These are phyloP conservation scores for Litsea cubeba DNA, from an alignment of 164 flowering plant genomes.

Conservation along the genomic window DNA sequence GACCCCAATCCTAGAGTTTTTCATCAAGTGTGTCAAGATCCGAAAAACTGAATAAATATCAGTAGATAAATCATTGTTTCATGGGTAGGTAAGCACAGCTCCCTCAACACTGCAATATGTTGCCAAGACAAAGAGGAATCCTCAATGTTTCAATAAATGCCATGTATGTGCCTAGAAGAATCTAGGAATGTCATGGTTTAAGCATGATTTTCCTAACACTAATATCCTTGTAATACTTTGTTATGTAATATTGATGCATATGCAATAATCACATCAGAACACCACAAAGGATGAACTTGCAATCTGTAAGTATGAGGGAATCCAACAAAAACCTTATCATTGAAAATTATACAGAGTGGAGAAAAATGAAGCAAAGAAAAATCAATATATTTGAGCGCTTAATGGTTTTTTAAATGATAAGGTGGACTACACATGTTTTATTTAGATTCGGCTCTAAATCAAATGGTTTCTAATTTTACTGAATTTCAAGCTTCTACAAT, in stretches of 20 bases:
- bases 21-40: too few species aligned
- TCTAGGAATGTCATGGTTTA: neutral
- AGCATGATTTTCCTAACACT: neutral
- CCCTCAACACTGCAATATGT: neutral
- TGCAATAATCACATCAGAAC: neutral
- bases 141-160: too few species aligned
- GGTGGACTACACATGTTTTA: neutral
- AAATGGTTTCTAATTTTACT: neutral
- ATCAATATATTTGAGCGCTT: neutral
- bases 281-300: neutral
- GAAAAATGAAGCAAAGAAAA: too few species aligned
- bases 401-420: neutral
- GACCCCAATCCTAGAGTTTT: too few species aligned
- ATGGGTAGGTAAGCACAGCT: neutral
- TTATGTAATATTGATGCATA: neutral
- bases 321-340: too few species aligned
- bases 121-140: neutral
- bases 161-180: neutral
- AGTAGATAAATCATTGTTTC: neutral
- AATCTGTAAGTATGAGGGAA: neutral
- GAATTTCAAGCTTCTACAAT: neutral
- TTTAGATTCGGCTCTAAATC: neutral
- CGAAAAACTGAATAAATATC: too few species aligned
- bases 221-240: neutral
- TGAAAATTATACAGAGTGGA: neutral